Conservation (phyloP, 2,329 filamentous ascomycete species). For the Pseudogymnoascus sp. region DNA sequence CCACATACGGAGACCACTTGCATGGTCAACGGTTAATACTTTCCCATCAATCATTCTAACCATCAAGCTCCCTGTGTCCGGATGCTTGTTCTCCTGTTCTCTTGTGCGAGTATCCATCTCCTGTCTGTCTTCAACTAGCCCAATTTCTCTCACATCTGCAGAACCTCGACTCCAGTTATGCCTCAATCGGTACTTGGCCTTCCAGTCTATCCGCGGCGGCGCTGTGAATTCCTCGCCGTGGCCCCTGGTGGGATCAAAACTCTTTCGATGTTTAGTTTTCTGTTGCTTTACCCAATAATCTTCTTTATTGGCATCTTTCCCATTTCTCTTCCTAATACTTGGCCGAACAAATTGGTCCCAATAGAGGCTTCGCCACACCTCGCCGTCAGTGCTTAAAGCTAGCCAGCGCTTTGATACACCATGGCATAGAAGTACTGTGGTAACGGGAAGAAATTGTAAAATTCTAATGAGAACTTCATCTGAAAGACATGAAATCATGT, state of each 20-base stretch:
- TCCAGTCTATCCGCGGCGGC: conserved; percentile 58
- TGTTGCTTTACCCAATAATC: neutral
- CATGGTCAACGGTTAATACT: conserved; percentile 65
- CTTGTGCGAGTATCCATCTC: neutral
- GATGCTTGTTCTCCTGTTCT: conserved; percentile 27
- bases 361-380: conserved; percentile 86
- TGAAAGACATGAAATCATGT: conserved; percentile 66
- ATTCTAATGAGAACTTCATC: conserved; percentile 85
- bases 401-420: conserved; percentile 69
- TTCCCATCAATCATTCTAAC: conserved; percentile 71
- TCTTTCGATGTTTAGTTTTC: conserved; percentile 41
- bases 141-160: conserved; percentile 70
- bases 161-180: conserved; percentile 86
- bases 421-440: conserved; percentile 53
- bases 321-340: neutral
- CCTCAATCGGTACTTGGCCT: conserved; percentile 75
- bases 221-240: neutral
- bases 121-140: conserved; percentile 40
- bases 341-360: conserved; percentile 81
- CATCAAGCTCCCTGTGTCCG: conserved; percentile 50
- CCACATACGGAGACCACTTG: conserved; percentile 70
- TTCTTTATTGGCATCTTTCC: conserved; percentile 9
- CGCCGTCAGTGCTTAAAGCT: conserved; percentile 66
- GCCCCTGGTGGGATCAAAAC: conserved; percentile 41
- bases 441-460: conserved; percentile 64